Evolutionary conservation across 2,329 filamentous ascomycete species (phyloP), one percentile per base, ranked within the genome.

Genomic region (Fusarium sp.): DNA sequence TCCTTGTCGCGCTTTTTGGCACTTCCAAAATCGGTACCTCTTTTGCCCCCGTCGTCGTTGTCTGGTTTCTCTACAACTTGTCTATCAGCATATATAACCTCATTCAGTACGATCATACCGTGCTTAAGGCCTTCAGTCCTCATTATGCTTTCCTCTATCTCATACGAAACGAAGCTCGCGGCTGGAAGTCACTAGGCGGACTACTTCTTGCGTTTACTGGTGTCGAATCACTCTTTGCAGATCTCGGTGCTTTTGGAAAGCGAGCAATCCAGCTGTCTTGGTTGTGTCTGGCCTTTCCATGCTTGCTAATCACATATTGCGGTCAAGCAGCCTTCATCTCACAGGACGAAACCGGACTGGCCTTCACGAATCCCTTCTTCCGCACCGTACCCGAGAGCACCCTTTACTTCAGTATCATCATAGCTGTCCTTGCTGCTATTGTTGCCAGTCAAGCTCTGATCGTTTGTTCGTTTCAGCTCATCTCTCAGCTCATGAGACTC

Each of bases 391-490:
- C 91, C 0, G 87, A 87, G 0, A 90, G 90, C 6, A 90, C 87
- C 74, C 82, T 94, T 24, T 92, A 91, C 73, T 90, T 90, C 7
- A 87, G 86, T 57, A 81, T 94, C 29, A 84, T 94, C 5, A 80
- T 94, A 49, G 91, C 91, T 0, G 85, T 94, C 11, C 80, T 92
- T 6, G 90, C 91, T 6, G 90, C 91, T 27, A 88, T 94, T 71
- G 91, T 94, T 13, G 92, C 92, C 1, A 92, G 89, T 6, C 92
- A 94, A 70, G 92, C 92, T 12, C 91, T 94, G 81, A 93, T 94
- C 53, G 94, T 92, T 0, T 89, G 88, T 10, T 89, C 90, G 0
- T 94, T 94, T 69, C 91, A 92, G 79, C 79, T 84, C 3, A 80
- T 92, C n/a, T 85, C 87, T 2, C 91, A 93, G 79, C 86, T 93